Conservation (phyloP, 257 asterid species). For the Capsicum rhomboideum region DNA sequence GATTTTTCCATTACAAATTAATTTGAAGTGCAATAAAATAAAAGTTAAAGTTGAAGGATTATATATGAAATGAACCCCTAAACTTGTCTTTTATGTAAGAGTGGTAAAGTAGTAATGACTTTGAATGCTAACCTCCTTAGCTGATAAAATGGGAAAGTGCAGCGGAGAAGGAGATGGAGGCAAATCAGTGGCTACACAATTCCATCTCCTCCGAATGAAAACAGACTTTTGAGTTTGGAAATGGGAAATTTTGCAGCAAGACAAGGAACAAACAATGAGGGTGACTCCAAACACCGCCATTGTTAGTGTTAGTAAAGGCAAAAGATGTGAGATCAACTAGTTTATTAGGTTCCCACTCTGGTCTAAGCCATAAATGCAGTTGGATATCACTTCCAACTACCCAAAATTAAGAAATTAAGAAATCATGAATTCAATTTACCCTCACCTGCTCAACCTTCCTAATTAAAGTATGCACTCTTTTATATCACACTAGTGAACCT, state of each 20-base stretch:
- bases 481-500: no score
- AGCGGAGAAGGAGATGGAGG: neutral
- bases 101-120: neutral
- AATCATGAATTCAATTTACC: neutral
- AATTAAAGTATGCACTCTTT: neutral
- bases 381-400: neutral
- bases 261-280: neutral
- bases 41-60: neutral
- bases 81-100: no score
- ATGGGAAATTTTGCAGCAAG: neutral
- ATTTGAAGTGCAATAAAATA: no score
- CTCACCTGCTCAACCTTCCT: neutral
- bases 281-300: neutral
- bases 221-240: neutral
- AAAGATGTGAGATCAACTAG: neutral
- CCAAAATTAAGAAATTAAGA: neutral
- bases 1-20: no score
- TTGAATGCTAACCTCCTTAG: constrained; percentile 10
- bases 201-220: neutral
- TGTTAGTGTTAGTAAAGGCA: neutral
- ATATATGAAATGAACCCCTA: no score
- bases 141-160: constrained; percentile 5
- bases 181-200: neutral
- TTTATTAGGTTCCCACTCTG: neutral
- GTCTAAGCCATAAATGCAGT: neutral